phyloP scores from a whole-genome alignment of 768 basidiomycete species.

The Hebeloma cylindrosporum region DNA sequence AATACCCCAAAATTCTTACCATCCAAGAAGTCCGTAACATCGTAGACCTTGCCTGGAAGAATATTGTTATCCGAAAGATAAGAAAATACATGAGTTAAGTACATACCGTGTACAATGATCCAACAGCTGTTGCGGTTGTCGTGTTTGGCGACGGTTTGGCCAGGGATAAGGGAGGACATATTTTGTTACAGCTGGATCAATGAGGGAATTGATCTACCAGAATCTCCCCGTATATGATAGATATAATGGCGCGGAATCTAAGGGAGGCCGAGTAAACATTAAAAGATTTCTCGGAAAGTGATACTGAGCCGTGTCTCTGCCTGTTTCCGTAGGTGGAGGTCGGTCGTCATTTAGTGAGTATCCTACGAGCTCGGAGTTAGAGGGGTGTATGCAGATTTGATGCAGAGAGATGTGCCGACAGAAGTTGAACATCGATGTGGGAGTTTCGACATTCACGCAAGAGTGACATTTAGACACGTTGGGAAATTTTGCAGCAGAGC shows the following conservation, averaged over 20 bases:
- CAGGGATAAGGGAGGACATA: constrained; percentile 32
- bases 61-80: not conserved
- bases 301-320: constrained; percentile 11
- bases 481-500: too few species aligned
- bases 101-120: constrained; percentile 79
- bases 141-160: constrained; percentile 31
- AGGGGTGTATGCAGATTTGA: constrained; percentile 34
- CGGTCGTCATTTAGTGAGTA: not conserved
- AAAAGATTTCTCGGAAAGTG: constrained; percentile 9
- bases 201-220: not conserved
- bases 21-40: constrained; percentile 76
- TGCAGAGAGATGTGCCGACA: too few species aligned
- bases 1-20: constrained; percentile 37
- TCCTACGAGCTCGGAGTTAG: constrained; percentile 22
- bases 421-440: too few species aligned
- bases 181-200: constrained; percentile 1
- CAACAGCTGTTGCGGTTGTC: constrained; percentile 36
- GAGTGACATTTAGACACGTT: too few species aligned
- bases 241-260: constrained; percentile 22
- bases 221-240: constrained; percentile 6
- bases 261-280: constrained; percentile 15
- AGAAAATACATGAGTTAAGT: not conserved
- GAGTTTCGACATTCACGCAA: too few species aligned
- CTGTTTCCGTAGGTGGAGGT: constrained; percentile 17
- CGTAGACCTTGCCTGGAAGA: constrained; percentile 64